Evolutionary conservation across 768 basidiomycete species (phyloP), one percentile per base, ranked within the genome.

Genomic region (Cyathus striatus): DNA sequence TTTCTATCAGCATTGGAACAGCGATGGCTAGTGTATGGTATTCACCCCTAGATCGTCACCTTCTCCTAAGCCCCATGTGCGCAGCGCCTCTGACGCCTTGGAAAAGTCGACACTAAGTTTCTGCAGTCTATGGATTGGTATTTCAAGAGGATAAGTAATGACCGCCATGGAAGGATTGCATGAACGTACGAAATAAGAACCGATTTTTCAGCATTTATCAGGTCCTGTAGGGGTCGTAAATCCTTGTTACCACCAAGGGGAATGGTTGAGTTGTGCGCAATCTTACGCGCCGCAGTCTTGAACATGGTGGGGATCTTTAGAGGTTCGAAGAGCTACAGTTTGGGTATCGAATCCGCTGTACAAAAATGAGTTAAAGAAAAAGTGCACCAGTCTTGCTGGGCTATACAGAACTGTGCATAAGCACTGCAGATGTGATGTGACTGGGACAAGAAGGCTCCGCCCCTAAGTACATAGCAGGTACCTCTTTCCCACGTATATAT

Each of bases 191-290:
- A 76, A 38, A 72, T 64, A 23, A 94, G 69, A 6, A 94, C 81
- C 5, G 75, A 66, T 66, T 97, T 97, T 64, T 96, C 92, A 1
- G 87, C 78, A 2, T 80, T 84, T 43, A 97, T 97, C 49, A 95
- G 72, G 55, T 93, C 91, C 57, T 96, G 92, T 6, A 96, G 67
- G 0, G 83, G 79, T 21, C 84, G 68, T 3, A 93, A 64, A 58
- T 94, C 92, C 53, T 82, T 80, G 59, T 90, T 92, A 0, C 70
- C 75, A 12, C 59, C 72, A 14, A 90, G 62, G 33, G 91, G 86
- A 5, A 93, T 68, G 3, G 88, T 86, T 1, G 90, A 83, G 56
- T 90, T 92, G 62, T 95, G 92, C 2, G 92, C 92, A 60, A 95
- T 77, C 63, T 83, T 90, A 26, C 83, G 79, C 52, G 86, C 84